A percentile compares a stretch with the other conserved stretches of the same genome.
These are phyloP conservation scores for Chalara sp. DNA, from an alignment of 2,329 filamentous ascomycete genomes.

Conservation along the genomic window DNA sequence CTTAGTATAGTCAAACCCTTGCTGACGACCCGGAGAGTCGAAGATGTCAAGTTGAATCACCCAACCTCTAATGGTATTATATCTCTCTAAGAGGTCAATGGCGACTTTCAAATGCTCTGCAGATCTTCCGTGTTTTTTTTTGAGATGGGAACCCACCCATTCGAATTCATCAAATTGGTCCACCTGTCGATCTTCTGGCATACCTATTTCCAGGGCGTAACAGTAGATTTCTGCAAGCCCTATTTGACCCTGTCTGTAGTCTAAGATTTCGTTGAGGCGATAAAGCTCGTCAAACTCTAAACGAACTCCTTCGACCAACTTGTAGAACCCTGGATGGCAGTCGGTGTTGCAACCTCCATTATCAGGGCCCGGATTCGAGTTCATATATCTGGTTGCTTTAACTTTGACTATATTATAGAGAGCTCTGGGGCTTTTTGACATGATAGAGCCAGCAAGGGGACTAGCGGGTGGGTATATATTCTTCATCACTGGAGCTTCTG, in stretches of 20 bases:
- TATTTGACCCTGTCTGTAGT: slow-evolving; percentile 8
- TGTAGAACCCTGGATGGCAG: slow-evolving; percentile 6
- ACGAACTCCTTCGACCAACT: slow-evolving; percentile 4
- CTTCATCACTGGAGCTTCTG: slow-evolving; percentile 7
- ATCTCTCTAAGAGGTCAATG: slow-evolving; percentile 7
- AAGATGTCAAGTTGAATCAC: slow-evolving; percentile 6
- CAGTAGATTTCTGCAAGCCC: slow-evolving; percentile 8
- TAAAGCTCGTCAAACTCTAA: slow-evolving; percentile 8
- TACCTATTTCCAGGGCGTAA: slow-evolving; percentile 7
- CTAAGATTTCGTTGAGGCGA: slow-evolving; percentile 8
- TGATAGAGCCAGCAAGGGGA: slow-evolving; percentile 9
- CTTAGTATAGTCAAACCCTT: slow-evolving; percentile 6
- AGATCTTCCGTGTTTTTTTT: slow-evolving; percentile 5
- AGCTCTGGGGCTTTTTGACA: slow-evolving; percentile 9
- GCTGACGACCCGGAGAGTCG: slow-evolving; percentile 4
- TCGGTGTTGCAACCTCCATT: slow-evolving; percentile 8
- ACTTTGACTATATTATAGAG: slow-evolving; percentile 9
- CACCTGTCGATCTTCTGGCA: slow-evolving; percentile 5
- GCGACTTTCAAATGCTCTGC: slow-evolving; percentile 4
- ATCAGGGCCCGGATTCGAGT: slow-evolving; percentile 8
- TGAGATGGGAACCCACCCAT: slow-evolving; percentile 3
- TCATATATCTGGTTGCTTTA: slow-evolving; percentile 10
- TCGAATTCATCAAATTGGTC: slow-evolving; percentile 8
- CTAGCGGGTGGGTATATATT: slow-evolving; percentile 6
- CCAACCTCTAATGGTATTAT: slow-evolving; percentile 5